Evolutionary conservation across 2,329 filamentous ascomycete species (phyloP).

Genomic region (Diaporthe sp.): DNA sequence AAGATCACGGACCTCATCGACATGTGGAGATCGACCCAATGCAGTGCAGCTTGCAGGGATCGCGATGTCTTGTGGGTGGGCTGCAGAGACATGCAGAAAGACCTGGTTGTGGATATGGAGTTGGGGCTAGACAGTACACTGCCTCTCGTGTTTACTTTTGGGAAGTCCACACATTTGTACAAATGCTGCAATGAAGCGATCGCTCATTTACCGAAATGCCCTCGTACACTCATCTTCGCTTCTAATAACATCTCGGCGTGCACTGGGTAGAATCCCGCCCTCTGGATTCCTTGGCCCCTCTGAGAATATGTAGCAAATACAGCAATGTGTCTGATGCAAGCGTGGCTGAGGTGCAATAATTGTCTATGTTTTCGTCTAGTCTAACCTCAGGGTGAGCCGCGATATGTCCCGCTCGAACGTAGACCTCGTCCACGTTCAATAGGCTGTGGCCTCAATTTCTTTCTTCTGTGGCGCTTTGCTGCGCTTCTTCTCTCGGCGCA

Average conservation of each 20-base stretch:
- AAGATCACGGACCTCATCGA: too few species aligned
- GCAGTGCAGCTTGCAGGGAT: neutral
- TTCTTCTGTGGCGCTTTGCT: neutral
- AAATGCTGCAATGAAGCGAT: neutral
- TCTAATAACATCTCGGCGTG: too few species aligned
- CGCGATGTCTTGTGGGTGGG: neutral
- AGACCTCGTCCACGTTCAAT: neutral
- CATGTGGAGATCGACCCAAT: neutral
- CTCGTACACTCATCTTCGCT: neutral
- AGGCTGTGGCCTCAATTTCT: neutral
- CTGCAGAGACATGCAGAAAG: neutral
- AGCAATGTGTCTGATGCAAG: neutral
- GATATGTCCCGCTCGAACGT: neutral
- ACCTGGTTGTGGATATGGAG: too few species aligned
- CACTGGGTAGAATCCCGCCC: neutral
- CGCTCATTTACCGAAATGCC: too few species aligned
- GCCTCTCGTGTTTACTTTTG: neutral
- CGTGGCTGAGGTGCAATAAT: neutral
- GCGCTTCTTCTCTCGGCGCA: neutral
- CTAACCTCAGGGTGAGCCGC: neutral
- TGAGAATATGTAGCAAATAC: neutral
- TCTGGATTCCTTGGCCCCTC: neutral
- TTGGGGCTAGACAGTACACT: too few species aligned
- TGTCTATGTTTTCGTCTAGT: neutral
- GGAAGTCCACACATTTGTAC: neutral